A percentile compares a stretch with the other conserved stretches of the same genome.
Evolutionary conservation across 495 filamentous ascomycete genomes (phyloP).

Genomic region (Terfezia claveryi): DNA sequence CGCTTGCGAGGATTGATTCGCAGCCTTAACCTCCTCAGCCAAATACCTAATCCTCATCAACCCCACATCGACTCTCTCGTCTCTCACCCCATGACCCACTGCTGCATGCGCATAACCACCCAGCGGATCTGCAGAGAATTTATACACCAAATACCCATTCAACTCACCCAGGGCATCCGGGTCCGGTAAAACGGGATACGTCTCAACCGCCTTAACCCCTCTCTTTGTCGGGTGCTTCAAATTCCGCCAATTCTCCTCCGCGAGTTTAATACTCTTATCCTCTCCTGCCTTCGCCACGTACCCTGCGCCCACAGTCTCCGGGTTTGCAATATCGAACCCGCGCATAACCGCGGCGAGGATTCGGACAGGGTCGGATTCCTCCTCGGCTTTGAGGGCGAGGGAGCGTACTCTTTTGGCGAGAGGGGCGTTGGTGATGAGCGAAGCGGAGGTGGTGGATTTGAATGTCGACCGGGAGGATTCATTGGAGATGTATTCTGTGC

Average conservation of each 20-base stretch:
- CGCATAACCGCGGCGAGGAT: slow-evolving; percentile 64
- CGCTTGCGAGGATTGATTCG: slow-evolving; percentile 16
- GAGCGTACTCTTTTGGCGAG: slow-evolving; percentile 22
- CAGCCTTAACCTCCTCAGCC: slow-evolving; percentile 28
- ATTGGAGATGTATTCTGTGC: slow-evolving; percentile 87
- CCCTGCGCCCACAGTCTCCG: slow-evolving; percentile 36
- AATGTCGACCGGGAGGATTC: slow-evolving; percentile 28
- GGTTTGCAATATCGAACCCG: slow-evolving; percentile 66
- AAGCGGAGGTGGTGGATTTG: slow-evolving; percentile 17
- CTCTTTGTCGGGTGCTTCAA: slow-evolving; percentile 67
- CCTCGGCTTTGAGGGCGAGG: slow-evolving; percentile 26
- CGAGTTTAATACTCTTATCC: slow-evolving; percentile 33
- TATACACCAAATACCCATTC: slow-evolving; percentile 70
- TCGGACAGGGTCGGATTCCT: slow-evolving; percentile 56
- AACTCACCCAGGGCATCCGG: slow-evolving; percentile 78
- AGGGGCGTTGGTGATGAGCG: slow-evolving; percentile 19
- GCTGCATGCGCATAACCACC: not conserved
- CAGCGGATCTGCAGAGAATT: slow-evolving; percentile 68
- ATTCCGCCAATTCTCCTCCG: slow-evolving; percentile 44
- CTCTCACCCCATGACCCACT: slow-evolving; percentile 23
- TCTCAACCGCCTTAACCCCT: slow-evolving; percentile 54
- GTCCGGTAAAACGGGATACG: slow-evolving; percentile 68
- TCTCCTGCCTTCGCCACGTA: slow-evolving; percentile 31
- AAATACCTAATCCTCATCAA: slow-evolving; percentile 45
- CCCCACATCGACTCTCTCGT: slow-evolving; percentile 59